Evolutionary conservation across 1,139 yeast species (phyloP), one percentile per base, ranked within the genome.

Genomic region (Tardiomyces depauwii): DNA sequence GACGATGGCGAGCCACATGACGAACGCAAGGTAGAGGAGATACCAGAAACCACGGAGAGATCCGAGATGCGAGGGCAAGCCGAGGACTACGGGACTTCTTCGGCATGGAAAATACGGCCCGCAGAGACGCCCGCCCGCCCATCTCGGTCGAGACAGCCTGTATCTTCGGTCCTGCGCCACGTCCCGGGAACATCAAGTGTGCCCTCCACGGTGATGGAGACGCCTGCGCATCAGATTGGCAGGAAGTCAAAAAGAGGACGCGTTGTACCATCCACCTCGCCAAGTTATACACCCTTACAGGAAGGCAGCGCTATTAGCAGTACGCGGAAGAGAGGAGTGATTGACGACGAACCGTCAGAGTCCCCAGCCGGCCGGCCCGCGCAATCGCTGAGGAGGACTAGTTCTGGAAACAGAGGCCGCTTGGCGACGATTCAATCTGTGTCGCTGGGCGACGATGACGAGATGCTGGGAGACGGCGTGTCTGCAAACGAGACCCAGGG

Each of bases 211-310:
- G 11, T 30, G 11, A 13, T 30, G 36, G 36, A 30, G 11, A 30
- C 36, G 16, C 36, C 36, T 30, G 36, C 36, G 3, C 36, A 30
- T 14, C 36, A 30, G 10, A 30, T 30, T 5, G 36, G 36, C 36
- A 4, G 16, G 10, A 4, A 11, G 3, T 30, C 36, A 9, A 23
- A 42, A 16, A 44, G 39, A 9, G 30, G 27, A 1, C 12, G 23
- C 13, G 43, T 11, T 21, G 39, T 45, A 12, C 47, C 47, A 2
- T 28, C 45, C 7, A 45, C 47, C 4, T 45, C 47, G 14, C 47
- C 47, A 11, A 33, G 33, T 18, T 36, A 32, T 46, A 33, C 44
- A 5, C 49, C 49, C 5, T 11, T 30, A 5, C 36, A 13, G 36
- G 36, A 10, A 13, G 36, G 10, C 5, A 30, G 36, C 16, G 36